phyloP scores from a whole-genome alignment of 2,329 filamentous ascomycete genomes.

The Fusarium brevicatenulatum region DNA sequence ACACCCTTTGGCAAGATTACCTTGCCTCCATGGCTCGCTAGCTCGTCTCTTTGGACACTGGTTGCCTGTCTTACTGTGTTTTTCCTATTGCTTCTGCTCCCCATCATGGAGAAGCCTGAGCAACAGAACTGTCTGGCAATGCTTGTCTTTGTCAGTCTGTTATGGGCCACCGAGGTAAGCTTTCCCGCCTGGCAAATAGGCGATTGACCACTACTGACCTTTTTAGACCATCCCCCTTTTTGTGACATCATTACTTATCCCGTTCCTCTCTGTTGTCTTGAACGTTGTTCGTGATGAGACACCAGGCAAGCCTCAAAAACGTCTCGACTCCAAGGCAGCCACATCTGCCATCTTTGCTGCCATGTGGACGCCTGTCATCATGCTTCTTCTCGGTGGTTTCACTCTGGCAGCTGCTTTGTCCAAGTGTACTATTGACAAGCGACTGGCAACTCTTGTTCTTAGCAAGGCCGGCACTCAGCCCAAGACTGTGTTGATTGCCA shows the following conservation, averaged over 20 bases:
- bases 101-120: conserved; percentile 86
- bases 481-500: conserved; percentile 89
- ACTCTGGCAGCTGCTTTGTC: conserved; percentile 94
- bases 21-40: conserved; percentile 85
- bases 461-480: conserved; percentile 96
- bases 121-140: conserved; percentile 97
- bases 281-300: conserved; percentile 84
- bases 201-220: conserved; percentile 17
- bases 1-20: conserved; percentile 84
- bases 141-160: conserved; percentile 88
- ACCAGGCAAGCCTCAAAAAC: conserved; percentile 63
- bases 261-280: conserved; percentile 89
- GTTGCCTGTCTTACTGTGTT: conserved; percentile 78
- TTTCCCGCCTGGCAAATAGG: background rate
- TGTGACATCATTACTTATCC: conserved; percentile 92
- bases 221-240: conserved; percentile 90
- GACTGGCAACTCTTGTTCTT: conserved; percentile 94
- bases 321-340: conserved; percentile 82
- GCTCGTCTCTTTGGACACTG: conserved; percentile 81
- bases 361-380: conserved; percentile 99
- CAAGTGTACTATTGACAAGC: conserved; percentile 97
- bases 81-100: conserved; percentile 75
- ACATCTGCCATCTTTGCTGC: conserved; percentile 88
- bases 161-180: conserved; percentile 94
- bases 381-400: conserved; percentile 95